Conservation (phyloP, 2,329 filamentous ascomycete species). For the Pestalotiopsis sp. region DNA sequence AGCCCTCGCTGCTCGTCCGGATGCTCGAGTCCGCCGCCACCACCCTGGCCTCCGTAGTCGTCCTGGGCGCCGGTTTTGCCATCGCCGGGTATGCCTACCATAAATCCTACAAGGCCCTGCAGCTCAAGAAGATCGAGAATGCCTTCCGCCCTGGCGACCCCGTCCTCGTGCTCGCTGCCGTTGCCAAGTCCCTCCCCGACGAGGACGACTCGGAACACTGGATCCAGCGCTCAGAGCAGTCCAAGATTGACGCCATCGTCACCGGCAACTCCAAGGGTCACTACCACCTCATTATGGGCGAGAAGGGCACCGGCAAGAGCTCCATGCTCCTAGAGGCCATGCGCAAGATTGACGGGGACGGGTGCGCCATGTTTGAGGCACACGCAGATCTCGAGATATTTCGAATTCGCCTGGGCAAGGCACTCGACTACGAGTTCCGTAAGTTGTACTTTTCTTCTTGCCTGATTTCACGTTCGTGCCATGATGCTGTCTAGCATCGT, state of each 20-base stretch:
- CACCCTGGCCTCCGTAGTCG: conserved; percentile 73
- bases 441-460: background rate
- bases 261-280: conserved; percentile 73
- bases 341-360: conserved; percentile 87
- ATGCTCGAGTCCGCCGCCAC: conserved; percentile 77
- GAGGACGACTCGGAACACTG: conserved; percentile 63
- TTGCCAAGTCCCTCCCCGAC: conserved; percentile 57
- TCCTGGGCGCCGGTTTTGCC: conserved; percentile 68
- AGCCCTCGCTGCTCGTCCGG: conserved; percentile 50
- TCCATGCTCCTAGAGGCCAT: conserved; percentile 92
- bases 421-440: conserved; percentile 89
- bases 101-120: conserved; percentile 83
- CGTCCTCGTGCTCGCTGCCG: conserved; percentile 77
- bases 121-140: conserved; percentile 89
- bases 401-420: conserved; percentile 87
- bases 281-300: conserved; percentile 89
- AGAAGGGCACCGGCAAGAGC: conserved; percentile 96
- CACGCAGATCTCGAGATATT: conserved; percentile 96
- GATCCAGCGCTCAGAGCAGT: conserved; percentile 83
- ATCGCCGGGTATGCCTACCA: conserved; percentile 78
- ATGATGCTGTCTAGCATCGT: background rate
- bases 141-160: conserved; percentile 93
- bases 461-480: background rate
- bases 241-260: conserved; percentile 80
- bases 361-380: conserved; percentile 93